Percentiles rank a stretch among this genome's conserved stretches.
phyloP scores from a whole-genome alignment of 306 rosid species.

The Glycine latifolia region DNA sequence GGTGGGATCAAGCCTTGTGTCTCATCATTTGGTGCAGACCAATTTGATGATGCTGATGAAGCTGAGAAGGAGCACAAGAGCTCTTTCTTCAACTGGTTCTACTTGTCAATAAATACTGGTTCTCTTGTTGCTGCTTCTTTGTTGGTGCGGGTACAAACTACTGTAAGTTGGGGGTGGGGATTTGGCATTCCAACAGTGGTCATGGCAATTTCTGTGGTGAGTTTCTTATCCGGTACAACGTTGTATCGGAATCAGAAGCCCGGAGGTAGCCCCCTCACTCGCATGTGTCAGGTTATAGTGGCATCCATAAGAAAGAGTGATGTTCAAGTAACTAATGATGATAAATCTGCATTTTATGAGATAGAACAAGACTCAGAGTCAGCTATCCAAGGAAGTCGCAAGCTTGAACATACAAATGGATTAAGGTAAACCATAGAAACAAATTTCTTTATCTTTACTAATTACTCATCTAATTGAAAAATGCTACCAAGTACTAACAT shows the following conservation, averaged over 20 bases:
- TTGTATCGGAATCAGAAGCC: constrained; percentile 69
- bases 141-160: constrained; percentile 66
- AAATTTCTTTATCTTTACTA: constrained; percentile 9
- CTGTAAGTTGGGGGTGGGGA: constrained; percentile 72
- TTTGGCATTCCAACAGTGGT: constrained; percentile 71
- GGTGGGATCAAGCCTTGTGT: constrained; percentile 84
- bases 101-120: constrained; percentile 69
- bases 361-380: constrained; percentile 62
- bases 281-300: constrained; percentile 66
- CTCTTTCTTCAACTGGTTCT: constrained; percentile 85
- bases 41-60: constrained; percentile 70
- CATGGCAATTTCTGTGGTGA: constrained; percentile 68
- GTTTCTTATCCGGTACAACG: constrained; percentile 69
- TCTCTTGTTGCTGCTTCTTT: constrained; percentile 68
- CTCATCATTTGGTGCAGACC: constrained; percentile 79
- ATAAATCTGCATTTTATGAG: constrained; percentile 64
- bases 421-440: constrained; percentile 49
- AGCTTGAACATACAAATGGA: constrained; percentile 67
- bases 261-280: constrained; percentile 72
- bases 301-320: constrained; percentile 61
- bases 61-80: constrained; percentile 67
- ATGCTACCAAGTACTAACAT: neutral
- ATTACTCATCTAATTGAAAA: neutral
- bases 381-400: constrained; percentile 73
- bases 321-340: constrained; percentile 50